Evolutionary conservation across 768 basidiomycete genomes (phyloP), one percentile per base, ranked within the genome.

Genomic region (Hebeloma cylindrosporum): DNA sequence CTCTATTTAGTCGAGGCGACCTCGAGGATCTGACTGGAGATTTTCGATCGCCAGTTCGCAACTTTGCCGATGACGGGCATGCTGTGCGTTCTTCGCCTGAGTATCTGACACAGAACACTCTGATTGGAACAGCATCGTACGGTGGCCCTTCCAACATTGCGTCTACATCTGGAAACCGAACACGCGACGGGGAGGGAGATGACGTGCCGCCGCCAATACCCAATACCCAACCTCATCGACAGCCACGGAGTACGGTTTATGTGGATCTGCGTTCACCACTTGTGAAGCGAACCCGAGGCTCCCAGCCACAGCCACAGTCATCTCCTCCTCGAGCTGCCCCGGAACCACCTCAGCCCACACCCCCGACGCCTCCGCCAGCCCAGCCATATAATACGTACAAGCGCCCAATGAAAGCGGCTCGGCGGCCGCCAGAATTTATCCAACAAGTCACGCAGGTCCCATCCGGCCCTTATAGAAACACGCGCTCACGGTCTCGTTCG

Each of bases 11-110:
- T n/a, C n/a, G n/a, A n/a, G n/a, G n/a, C n/a, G n/a, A n/a, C n/a
- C n/a, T n/a, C n/a, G n/a, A n/a, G n/a, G n/a, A n/a, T n/a, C n/a
- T n/a, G n/a, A 46, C 46, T 3, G 25, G 14, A 8, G 17, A 27
- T 26, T 28, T 28, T n/a, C 47, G 38, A 26, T 53, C 53, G 4
- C 46, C 53, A n/a, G 53, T 49, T 10, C 47, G 45, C 14, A 53
- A 49, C 20, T 45, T 53, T 16, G 39, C 46, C 10, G 33, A n/a
- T n/a, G n/a, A n/a, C n/a, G n/a, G n/a, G n/a, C n/a, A n/a, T n/a
- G n/a, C n/a, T n/a, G n/a, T n/a, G n/a, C n/a, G n/a, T n/a, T n/a
- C n/a, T n/a, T 4, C n/a, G 20, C n/a, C 31, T n/a, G n/a, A 33
- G 18, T 20, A 25, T 37, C 26, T 51, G 5, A 47, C 53, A 23